Evolutionary conservation across 2,329 filamentous ascomycete species (phyloP), one percentile per base, ranked within the genome.

Genomic region (Penicillium corylophilum): DNA sequence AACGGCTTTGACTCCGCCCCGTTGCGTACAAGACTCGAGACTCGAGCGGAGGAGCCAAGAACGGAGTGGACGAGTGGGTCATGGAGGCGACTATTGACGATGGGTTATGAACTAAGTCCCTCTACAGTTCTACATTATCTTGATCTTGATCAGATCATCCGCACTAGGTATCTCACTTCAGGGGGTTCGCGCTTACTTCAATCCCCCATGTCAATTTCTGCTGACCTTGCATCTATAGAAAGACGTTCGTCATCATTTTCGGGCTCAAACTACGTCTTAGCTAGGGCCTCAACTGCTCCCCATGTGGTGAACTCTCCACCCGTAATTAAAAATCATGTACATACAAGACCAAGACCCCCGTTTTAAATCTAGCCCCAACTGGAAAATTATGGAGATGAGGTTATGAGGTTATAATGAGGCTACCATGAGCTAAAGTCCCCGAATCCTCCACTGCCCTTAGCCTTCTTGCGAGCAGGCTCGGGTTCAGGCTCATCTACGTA

Each of bases 351-450:
- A 18, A 36, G 8, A 13, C 26, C 26, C 18, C 8, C 23, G 13
- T 9, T 29, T 20, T 23, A 3, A 23, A 43, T 18, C 29, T n/a
- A 36, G 28, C 39, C 28, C 22, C 29, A 29, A 35, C 22, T 20
- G 13, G 26, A 40, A 12, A n/a, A 20, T 9, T 36, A 33, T 24
- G 26, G 49, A 58, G 36, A 75, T 76, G 96, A 91, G 92, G 96
- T 10, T 28, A 75, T 76, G 96, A 91, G 92, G 96, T 10, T 28
- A 28, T 28, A 9, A 28, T 28, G 26, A 91, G 92, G 96, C 75
- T 77, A 96, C 93, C 94, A 99, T 33, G 77, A 82, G 73, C 96
- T 92, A 71, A 99, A 99, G 72, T 96, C 95, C 2, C 93, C 92
- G 78, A 97, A 99, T 0, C 90, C 91, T 12, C 84, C 83, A 1